Percentiles rank a stretch among this genome's conserved stretches.
Conservation (phyloP, 805 yeast species). For the Candida suzukii region DNA sequence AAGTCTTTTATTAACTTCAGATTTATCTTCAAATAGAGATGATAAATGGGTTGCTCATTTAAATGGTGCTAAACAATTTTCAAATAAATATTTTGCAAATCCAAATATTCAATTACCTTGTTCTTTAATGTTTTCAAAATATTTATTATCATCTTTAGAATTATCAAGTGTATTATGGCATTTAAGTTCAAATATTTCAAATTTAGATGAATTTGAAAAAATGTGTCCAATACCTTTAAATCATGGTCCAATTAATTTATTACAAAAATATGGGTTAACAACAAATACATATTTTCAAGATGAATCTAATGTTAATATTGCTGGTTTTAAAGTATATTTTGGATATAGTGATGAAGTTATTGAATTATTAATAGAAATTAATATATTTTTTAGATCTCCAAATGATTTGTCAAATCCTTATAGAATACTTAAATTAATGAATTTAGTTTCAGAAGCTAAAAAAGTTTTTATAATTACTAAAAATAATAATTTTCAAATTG, state of each 20-base stretch:
- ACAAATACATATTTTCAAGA: slow-evolving; percentile 14
- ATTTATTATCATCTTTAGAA: slow-evolving; percentile 41
- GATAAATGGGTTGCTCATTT: slow-evolving; percentile 58
- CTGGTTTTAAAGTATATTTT: slow-evolving; percentile 19
- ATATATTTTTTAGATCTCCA: slow-evolving; percentile 10
- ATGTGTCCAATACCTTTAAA: slow-evolving; percentile 21
- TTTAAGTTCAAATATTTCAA: slow-evolving; percentile 43
- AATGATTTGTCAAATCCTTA: slow-evolving; percentile 7
- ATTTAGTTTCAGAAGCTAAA: slow-evolving; percentile 16
- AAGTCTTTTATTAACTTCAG: slow-evolving; percentile 54
- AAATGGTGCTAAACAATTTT: slow-evolving; percentile 55
- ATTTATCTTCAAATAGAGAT: slow-evolving; percentile 46
- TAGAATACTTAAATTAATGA: slow-evolving; percentile 11
- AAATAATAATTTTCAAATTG: slow-evolving; percentile 16
- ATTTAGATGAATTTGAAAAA: slow-evolving; percentile 33
- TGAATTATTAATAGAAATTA: slow-evolving; percentile 16
- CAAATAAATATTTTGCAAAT: slow-evolving; percentile 33
- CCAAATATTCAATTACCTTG: slow-evolving; percentile 6
- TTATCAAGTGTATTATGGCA: slow-evolving; percentile 48
- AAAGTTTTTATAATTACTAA: slow-evolving; percentile 15
- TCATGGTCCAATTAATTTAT: slow-evolving; percentile 15
- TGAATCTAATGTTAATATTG: slow-evolving; percentile 4
- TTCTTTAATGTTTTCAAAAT: slow-evolving; percentile 16
- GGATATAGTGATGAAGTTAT: slow-evolving; percentile 22
- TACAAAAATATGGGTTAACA: slow-evolving; percentile 18